Percentiles rank a stretch among this genome's conserved stretches.
Conservation (phyloP, 1,284 basidiomycete genomes). For the Blastosporella zonata region DNA sequence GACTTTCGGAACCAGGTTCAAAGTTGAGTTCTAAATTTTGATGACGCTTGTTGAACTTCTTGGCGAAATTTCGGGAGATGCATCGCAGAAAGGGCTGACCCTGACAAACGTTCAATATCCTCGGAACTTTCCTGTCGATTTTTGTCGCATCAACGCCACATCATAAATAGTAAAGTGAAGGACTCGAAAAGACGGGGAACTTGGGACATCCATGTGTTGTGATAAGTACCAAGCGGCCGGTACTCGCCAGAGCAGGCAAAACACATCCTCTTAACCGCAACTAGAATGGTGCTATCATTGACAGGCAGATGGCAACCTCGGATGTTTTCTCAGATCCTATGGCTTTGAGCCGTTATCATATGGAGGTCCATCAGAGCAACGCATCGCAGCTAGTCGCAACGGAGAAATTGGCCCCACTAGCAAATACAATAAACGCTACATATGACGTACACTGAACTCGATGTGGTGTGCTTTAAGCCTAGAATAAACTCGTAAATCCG, state of each 20-base stretch:
- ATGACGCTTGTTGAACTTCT: constrained; percentile 5
- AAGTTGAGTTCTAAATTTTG: constrained; percentile 12
- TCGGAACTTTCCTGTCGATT: not conserved
- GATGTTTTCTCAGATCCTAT: not conserved
- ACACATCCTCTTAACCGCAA: not conserved
- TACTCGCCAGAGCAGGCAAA: not conserved
- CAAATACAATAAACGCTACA: not conserved
- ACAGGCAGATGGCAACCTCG: not conserved
- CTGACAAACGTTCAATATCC: not conserved
- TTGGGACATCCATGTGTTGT: not conserved
- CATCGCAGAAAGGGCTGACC: not conserved
- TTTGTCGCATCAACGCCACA: constrained; percentile 12
- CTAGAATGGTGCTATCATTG: not conserved
- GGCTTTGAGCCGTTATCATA: not conserved
- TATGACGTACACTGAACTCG: not conserved
- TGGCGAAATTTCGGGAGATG: not conserved
- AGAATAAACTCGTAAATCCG: not conserved
- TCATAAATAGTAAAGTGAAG: not conserved
- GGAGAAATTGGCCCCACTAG: not conserved
- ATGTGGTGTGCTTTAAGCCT: not conserved
- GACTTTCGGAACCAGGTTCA: not conserved
- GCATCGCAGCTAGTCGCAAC: not conserved
- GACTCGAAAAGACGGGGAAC: constrained; percentile 2
- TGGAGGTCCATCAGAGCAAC: not conserved
- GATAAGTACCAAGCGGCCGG: not conserved